Conservation (phyloP, 2,329 filamentous ascomycete species). For the Fusarium sublunatum region DNA sequence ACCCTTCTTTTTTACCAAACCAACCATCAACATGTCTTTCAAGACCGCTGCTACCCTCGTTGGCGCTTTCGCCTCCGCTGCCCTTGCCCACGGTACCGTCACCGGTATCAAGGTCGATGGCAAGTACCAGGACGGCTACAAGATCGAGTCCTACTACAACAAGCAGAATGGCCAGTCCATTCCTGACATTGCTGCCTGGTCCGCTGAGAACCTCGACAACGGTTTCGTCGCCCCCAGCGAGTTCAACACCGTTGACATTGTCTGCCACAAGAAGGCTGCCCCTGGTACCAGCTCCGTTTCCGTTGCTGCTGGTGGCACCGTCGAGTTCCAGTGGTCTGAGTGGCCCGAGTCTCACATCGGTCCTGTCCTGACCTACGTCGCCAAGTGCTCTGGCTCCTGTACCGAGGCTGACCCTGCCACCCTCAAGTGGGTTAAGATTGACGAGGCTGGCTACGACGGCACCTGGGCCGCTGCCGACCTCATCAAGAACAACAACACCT, state of each 20-base stretch:
- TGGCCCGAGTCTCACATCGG: constrained; percentile 60
- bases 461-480: constrained; percentile 55
- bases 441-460: constrained; percentile 61
- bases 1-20: background rate
- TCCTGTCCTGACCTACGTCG: constrained; percentile 73
- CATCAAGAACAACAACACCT: constrained; percentile 56
- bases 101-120: constrained; percentile 42
- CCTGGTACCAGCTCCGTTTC: constrained; percentile 48
- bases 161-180: constrained; percentile 32
- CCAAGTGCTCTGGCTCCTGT: constrained; percentile 67
- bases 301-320: constrained; percentile 56
- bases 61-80: constrained; percentile 40
- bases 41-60: constrained; percentile 31
- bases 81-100: constrained; percentile 43
- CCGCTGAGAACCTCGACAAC: constrained; percentile 59
- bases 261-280: constrained; percentile 59
- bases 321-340: constrained; percentile 56
- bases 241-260: constrained; percentile 57
- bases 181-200: constrained; percentile 53
- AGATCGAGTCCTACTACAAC: constrained; percentile 40
- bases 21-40: constrained; percentile 40
- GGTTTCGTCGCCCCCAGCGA: constrained; percentile 61
- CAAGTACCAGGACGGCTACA: constrained; percentile 31
- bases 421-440: constrained; percentile 74
- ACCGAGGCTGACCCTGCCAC: constrained; percentile 61